A percentile compares a stretch with the other conserved stretches of the same genome.
Evolutionary conservation across 164 flowering plant genomes (phyloP).

Genomic region (Nymphaea colorata): DNA sequence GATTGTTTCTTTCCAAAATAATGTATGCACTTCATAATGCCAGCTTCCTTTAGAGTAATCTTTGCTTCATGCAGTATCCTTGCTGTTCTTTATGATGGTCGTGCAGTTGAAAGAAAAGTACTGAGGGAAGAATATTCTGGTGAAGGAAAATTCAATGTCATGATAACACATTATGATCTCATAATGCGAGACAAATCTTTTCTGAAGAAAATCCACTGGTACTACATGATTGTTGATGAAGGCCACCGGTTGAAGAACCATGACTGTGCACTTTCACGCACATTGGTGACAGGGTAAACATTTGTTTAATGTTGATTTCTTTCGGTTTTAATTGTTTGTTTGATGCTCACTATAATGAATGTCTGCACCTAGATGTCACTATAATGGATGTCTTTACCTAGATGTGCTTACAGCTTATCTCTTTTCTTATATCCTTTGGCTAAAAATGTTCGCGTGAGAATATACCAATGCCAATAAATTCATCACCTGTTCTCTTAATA

Average conservation of each 20-base stretch:
- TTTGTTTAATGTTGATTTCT: too few species aligned
- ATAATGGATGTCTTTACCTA: too few species aligned
- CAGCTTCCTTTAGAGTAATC: background rate
- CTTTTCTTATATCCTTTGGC: too few species aligned
- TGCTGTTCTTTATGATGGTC: conserved; percentile 89
- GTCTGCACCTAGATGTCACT: too few species aligned
- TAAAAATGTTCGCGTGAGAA: too few species aligned
- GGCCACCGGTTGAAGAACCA: conserved; percentile 94
- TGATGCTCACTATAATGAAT: too few species aligned
- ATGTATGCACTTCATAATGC: background rate
- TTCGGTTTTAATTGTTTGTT: too few species aligned
- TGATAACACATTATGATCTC: conserved; percentile 96
- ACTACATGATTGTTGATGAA: conserved; percentile 96
- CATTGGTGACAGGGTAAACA: conserved; percentile 15
- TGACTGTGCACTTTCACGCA: conserved; percentile 73
- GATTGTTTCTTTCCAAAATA: background rate
- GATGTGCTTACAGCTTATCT: too few species aligned
- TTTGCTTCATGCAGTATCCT: conserved; percentile 39
- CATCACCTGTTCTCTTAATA: too few species aligned
- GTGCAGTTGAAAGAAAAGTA: conserved; percentile 70
- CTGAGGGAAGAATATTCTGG: conserved; percentile 67
- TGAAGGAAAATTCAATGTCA: conserved; percentile 74
- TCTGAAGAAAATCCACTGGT: conserved; percentile 82
- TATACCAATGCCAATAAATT: too few species aligned
- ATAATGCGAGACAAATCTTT: conserved; percentile 92